These are phyloP conservation scores for Lentinula detonsa DNA, from an alignment of 768 basidiomycete genomes.

Conservation along the genomic window DNA sequence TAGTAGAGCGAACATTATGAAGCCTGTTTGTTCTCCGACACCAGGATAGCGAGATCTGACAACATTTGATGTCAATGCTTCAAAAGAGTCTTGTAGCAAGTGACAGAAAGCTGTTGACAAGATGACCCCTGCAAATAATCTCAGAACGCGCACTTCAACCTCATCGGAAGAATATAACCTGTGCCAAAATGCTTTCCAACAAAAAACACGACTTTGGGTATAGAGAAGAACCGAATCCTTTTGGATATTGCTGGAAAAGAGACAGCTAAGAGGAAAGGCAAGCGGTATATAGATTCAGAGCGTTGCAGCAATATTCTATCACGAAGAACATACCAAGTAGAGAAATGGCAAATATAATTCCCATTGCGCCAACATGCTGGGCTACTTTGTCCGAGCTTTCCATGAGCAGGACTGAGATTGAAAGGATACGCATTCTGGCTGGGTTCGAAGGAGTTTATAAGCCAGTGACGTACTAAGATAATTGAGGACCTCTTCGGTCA, in stretches of 20 bases:
- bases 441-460: not conserved
- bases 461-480: not conserved
- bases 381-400: not conserved
- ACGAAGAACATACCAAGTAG: slow-evolving; percentile 47
- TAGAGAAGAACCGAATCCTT: slow-evolving; percentile 40
- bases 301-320: not conserved
- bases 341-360: slow-evolving; percentile 52
- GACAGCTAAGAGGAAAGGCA: slow-evolving; percentile 37
- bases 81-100: slow-evolving; percentile 72
- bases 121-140: slow-evolving; percentile 43
- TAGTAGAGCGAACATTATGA: slow-evolving; percentile 55
- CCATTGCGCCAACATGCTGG: slow-evolving; percentile 9
- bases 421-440: not conserved
- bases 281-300: not conserved
- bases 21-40: slow-evolving; percentile 55
- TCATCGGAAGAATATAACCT: slow-evolving; percentile 24
- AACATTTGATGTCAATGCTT: slow-evolving; percentile 40
- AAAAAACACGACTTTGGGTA: slow-evolving; percentile 70
- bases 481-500: not conserved
- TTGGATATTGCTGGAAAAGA: slow-evolving; percentile 68
- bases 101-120: slow-evolving; percentile 81
- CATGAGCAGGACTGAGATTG: not conserved
- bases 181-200: slow-evolving; percentile 88
- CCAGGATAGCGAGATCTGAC: slow-evolving; percentile 41
- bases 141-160: not conserved